phyloP scores from a whole-genome alignment of 495 filamentous ascomycete genomes.

The Trichoderma virens region DNA sequence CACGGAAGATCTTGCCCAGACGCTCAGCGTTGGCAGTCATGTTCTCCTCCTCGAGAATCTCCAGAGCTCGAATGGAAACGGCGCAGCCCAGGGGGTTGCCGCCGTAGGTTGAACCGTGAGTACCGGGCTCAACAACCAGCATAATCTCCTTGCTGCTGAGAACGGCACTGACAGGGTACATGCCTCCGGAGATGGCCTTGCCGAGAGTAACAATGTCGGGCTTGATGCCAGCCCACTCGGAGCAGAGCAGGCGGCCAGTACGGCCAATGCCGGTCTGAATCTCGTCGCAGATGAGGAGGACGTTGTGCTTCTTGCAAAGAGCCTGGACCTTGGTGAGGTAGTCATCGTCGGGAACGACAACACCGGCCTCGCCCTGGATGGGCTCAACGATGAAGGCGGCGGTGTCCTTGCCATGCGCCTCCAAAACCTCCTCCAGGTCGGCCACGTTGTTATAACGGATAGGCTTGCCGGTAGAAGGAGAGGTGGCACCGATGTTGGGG shows the following conservation, averaged over 20 bases:
- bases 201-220: conserved; percentile 91
- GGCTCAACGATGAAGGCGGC: conserved; percentile 95
- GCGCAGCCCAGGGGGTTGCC: conserved; percentile 97
- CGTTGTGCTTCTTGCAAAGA: conserved; percentile 89
- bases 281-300: conserved; percentile 94
- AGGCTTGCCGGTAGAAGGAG: conserved; percentile 66
- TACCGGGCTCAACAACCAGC: conserved; percentile 95
- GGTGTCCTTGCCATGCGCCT: conserved; percentile 72
- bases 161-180: conserved; percentile 97
- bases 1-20: conserved; percentile 78
- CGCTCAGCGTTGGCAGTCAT: conserved; percentile 74
- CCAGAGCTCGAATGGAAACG: conserved; percentile 91
- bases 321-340: conserved; percentile 77
- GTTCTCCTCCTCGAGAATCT: conserved; percentile 85
- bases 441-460: conserved; percentile 82
- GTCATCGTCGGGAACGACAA: conserved; percentile 86
- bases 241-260: conserved; percentile 87
- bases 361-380: conserved; percentile 96
- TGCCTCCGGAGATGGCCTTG: conserved; percentile 95
- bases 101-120: conserved; percentile 94
- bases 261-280: conserved; percentile 96
- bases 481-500: conserved; percentile 71
- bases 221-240: conserved; percentile 89
- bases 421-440: conserved; percentile 71
- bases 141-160: conserved; percentile 86